These are phyloP conservation scores for Psilocybe sp. DNA, from an alignment of 768 basidiomycete species.

Conservation along the genomic window DNA sequence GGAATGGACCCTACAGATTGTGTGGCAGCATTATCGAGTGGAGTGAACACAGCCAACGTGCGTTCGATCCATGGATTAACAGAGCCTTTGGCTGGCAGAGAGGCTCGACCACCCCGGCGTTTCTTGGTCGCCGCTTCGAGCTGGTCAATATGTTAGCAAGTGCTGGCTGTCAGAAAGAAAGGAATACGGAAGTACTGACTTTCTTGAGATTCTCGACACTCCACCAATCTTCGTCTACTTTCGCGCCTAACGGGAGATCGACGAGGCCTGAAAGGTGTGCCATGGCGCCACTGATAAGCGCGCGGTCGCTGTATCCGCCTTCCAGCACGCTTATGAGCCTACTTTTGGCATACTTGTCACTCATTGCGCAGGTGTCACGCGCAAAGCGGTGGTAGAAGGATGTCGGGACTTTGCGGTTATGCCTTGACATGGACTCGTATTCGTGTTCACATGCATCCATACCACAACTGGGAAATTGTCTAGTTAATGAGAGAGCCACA, in stretches of 20 bases:
- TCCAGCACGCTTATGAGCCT: conserved; percentile 87
- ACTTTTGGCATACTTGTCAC: conserved; percentile 62
- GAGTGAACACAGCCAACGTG: conserved; percentile 44
- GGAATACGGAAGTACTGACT: conserved; percentile 32
- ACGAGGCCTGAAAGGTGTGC: conserved; percentile 76
- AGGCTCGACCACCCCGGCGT: conserved; percentile 47
- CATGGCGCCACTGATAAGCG: conserved; percentile 79
- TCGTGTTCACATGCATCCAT: conserved; percentile 97
- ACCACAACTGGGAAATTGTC: conserved; percentile 61
- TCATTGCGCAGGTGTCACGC: conserved; percentile 62
- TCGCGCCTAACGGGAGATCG: conserved; percentile 23
- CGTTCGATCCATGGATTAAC: conserved; percentile 59
- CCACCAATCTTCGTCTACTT: conserved; percentile 66
- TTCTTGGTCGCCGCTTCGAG: conserved; percentile 66
- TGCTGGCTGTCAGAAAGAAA: too few relatives aligned
- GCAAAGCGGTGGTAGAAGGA: conserved; percentile 87
- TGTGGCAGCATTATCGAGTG: conserved; percentile 34
- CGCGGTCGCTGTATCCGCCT: conserved; percentile 92
- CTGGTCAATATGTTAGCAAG: conserved; percentile 36
- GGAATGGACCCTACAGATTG: conserved; percentile 17
- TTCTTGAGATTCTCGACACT: conserved; percentile 51
- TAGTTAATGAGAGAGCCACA: neutral
- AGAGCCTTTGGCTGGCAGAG: conserved; percentile 27
- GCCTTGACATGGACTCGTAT: conserved; percentile 85
- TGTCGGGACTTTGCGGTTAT: conserved; percentile 84